A percentile compares a stretch with the other conserved stretches of the same genome.
phyloP scores from a whole-genome alignment of 139 green algal genomes.

The Edaphochlamys debaryana region DNA sequence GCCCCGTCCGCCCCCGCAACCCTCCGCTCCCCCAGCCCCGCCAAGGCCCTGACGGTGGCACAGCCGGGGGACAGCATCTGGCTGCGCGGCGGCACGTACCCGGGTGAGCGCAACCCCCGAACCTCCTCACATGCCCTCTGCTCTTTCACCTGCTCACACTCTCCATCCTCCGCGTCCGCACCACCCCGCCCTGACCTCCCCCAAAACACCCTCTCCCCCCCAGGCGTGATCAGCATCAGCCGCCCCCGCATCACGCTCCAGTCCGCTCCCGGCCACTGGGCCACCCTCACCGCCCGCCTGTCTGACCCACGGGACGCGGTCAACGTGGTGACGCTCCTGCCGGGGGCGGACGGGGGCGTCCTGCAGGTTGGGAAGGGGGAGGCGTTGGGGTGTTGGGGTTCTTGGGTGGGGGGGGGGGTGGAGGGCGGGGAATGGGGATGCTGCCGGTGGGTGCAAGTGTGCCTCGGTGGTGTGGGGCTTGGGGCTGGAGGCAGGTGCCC shows the following conservation, averaged over 20 bases:
- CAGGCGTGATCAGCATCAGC: constrained; percentile 26
- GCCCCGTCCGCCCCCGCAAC: no score
- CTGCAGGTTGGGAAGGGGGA: no score
- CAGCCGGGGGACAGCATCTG: constrained; percentile 9
- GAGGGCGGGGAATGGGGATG: no score
- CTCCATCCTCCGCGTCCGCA: no score
- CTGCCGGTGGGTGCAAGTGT: no score
- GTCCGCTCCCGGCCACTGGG: constrained; percentile 43
- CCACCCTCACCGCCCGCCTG: neutral
- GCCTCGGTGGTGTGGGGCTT: no score
- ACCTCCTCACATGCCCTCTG: neutral
- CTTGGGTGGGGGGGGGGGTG: no score
- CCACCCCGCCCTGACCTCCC: neutral
- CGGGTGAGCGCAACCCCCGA: neutral
- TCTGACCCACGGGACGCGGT: no score
- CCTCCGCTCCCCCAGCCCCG: neutral
- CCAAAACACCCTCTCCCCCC: no score
- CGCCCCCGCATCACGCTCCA: constrained; percentile 32
- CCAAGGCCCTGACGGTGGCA: constrained; percentile 1
- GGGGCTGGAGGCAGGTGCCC: no score
- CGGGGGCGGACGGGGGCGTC: constrained; percentile 4
- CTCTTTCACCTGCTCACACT: neutral
- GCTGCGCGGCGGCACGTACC: constrained; percentile 14
- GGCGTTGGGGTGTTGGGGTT: no score
- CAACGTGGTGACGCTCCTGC: constrained; percentile 38